Evolutionary conservation across 371 early-diverging fungal species (phyloP).

Genomic region (Mucor irregularis): DNA sequence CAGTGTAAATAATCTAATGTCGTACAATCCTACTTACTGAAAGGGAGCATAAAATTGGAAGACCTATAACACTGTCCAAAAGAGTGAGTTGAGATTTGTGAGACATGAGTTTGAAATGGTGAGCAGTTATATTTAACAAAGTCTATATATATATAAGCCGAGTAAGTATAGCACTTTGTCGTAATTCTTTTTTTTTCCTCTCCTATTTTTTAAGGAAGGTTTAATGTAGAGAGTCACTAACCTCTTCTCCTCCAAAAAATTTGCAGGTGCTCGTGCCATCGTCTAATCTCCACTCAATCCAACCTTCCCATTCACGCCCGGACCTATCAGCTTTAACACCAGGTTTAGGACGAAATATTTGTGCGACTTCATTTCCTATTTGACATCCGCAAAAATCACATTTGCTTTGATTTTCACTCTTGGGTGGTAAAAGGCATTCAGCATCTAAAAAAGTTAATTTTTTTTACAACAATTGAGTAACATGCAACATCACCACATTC

Average conservation of each 20-base stretch:
- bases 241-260: slow-evolving; percentile 45
- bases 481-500: background rate
- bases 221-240: slow-evolving; percentile 7
- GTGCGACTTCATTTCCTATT: slow-evolving; percentile 22
- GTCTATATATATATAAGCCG: slow-evolving; percentile 10
- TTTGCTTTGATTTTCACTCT: background rate
- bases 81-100: slow-evolving; percentile 30
- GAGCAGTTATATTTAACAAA: slow-evolving; percentile 29
- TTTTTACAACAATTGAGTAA: background rate
- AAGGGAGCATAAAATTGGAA: slow-evolving; percentile 33
- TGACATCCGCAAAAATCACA: slow-evolving; percentile 37
- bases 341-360: slow-evolving; percentile 27
- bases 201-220: slow-evolving; percentile 5
- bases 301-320: slow-evolving; percentile 23
- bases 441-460: slow-evolving; percentile 5
- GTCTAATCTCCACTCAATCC: slow-evolving; percentile 44
- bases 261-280: slow-evolving; percentile 34
- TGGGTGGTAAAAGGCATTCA: slow-evolving; percentile 9
- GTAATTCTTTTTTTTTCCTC: background rate
- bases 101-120: slow-evolving; percentile 33
- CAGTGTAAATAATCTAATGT: background rate
- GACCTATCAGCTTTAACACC: background rate
- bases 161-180: slow-evolving; percentile 3
- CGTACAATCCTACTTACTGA: slow-evolving; percentile 27
- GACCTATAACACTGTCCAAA: slow-evolving; percentile 39